Percentiles rank a stretch among this genome's conserved stretches.
phyloP scores from a whole-genome alignment of 208 protist species.

The Leishmania lainsoni region DNA sequence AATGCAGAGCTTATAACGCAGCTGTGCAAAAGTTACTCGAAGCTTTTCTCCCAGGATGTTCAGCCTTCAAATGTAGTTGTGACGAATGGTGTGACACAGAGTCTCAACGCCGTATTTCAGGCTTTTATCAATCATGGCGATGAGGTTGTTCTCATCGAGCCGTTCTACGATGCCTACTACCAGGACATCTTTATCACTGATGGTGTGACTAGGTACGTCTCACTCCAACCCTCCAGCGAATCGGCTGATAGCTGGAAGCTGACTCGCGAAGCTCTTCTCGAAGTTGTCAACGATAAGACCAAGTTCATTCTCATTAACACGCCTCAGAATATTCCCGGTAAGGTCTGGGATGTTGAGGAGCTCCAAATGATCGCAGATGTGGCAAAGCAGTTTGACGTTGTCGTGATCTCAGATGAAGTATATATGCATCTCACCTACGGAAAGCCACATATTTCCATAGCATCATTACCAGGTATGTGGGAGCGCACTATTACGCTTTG shows the following conservation, averaged over 20 bases:
- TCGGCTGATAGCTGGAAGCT: conserved; percentile 61
- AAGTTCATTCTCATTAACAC: conserved; percentile 93
- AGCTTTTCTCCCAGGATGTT: conserved; percentile 52
- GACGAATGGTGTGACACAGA: conserved; percentile 87
- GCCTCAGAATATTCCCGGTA: conserved; percentile 93
- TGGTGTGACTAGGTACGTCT: conserved; percentile 74
- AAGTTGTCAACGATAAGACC: conserved; percentile 72
- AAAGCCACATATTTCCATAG: conserved; percentile 69
- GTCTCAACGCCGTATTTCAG: conserved; percentile 74
- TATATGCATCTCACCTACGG: conserved; percentile 91
- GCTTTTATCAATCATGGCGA: conserved; percentile 89
- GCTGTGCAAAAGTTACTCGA: conserved; percentile 67
- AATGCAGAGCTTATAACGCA: conserved; percentile 68
- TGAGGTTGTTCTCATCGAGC: conserved; percentile 93
- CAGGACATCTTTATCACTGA: conserved; percentile 68
- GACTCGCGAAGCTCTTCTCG: conserved; percentile 54
- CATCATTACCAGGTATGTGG: conserved; percentile 82
- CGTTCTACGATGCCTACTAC: conserved; percentile 92
- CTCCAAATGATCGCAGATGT: conserved; percentile 74
- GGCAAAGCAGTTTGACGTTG: conserved; percentile 59
- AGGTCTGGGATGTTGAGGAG: conserved; percentile 66
- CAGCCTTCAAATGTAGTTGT: conserved; percentile 65
- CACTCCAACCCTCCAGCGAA: conserved; percentile 52
- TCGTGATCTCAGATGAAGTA: conserved; percentile 85
- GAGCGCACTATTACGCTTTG: conserved; percentile 92